Evolutionary conservation across 257 asterid genomes (phyloP), one percentile per base, ranked within the genome.

Genomic region (Asclepias syriaca): DNA sequence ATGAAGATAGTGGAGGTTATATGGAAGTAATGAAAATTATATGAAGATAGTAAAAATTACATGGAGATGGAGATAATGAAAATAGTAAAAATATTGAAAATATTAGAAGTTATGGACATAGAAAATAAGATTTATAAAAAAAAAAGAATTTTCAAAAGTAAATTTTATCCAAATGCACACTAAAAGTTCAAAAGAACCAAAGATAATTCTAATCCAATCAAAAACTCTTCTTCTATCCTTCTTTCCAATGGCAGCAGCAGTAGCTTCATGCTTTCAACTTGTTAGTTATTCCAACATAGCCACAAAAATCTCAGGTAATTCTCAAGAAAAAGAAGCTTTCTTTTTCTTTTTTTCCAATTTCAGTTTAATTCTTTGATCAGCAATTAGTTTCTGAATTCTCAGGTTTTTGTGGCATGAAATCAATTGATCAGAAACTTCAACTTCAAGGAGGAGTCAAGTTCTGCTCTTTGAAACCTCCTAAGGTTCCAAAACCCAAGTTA

Each of bases 241-340:
- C 11, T 39, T 49, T 8, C 40, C 69, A 64, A 71, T 71, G 72
- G 80, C 72, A 27, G 39, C 80, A 65, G 27, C 4, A 19, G n/a
- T 0, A 19, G n/a, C 0, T 19, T 24, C 76, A 54, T 65, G 66
- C 43, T 43, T 5, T n/a, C 68, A 70, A 12, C 54, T 67, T 43
- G 18, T 27, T 2, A 19, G 58, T 21, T 49, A 8, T 54, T 14
- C 7, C 15, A 27, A 53, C 37, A 37, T 39, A 18, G 22, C 71
- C 11, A 18, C 60, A 43, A 32, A 70, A 18, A 64, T 29, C 15
- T 27, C 40, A 50, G 65, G 71, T 76, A 21, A 24, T 27, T 60
- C 56, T 19, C 4, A 1, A 34, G 2, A 14, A 13, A 5, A 6
- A 46, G 14, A 66, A 48, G 0, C 9, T 46, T 32, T 29, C 34